Evolutionary conservation across 306 rosid genomes (phyloP), one percentile per base, ranked within the genome.

Genomic region (Cucumis melo): DNA sequence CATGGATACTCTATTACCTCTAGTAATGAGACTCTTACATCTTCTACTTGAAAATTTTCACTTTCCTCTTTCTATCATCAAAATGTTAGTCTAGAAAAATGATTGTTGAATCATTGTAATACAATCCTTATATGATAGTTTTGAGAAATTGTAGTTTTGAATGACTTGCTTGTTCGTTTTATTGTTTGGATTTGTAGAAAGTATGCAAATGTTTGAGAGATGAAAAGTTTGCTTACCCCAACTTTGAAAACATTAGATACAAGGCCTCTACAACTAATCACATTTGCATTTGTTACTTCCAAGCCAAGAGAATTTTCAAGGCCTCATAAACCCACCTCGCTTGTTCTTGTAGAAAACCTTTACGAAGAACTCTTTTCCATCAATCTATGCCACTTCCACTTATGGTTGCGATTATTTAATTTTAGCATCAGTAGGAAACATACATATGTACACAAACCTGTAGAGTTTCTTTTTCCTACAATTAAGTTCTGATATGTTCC

Each of bases 361-460:
- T 63, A 94, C 90, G 77, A 84, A 89, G 79, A 92, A 88, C 76
- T 92, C 95, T 70, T 89, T 94, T 65, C 87, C 95, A 27, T 92
- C 96, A 72, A 90, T 84, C 11, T 81, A 87, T 39, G 96, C 95
- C 80, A 92, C 97, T 83, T 94, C 96, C 86, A 94, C 96, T 81
- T 92, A 95, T 0, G 94, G 86, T 97, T 94, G 82, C 83, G 85
- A 74, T 61, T 66, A 4, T 67, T 73, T 16, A 82, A 71, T 61
- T 73, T 41, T 67, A 70, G 60, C 57, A 72, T 72, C 60, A 27
- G 76, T 17, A 21, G 32, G 38, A 21, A 3, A 23, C 57, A 44
- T 44, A 21, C 38, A 27, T 27, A 27, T 27, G 29, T 27, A 27
- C 29, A 27, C 29, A 27, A 27, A 27, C 29, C 29, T 27, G 29